Evolutionary conservation across 768 basidiomycete species (phyloP), one percentile per base, ranked within the genome.

Genomic region (Podaxis sp.): DNA sequence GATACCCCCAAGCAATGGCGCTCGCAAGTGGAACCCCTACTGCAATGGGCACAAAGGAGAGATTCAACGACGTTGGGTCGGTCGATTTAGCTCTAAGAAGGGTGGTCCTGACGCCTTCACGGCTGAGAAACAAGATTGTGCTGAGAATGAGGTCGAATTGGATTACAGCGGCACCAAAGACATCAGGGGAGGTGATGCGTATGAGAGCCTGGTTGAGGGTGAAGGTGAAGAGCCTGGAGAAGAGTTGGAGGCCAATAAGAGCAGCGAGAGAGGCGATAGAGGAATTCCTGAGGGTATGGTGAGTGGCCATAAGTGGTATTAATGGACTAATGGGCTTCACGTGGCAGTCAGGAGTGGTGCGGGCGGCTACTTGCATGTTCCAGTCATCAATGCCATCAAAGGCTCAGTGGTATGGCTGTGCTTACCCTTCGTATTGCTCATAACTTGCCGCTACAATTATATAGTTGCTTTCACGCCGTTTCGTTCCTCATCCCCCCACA

Each of bases 61-160:
- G 83, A 82, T 77, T 82, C 66, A 57, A 75, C n/a, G 41, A 54
- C 26, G 50, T 65, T 37, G 44, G 55, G 41, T 52, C 30, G 24
- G 37, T 40, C 40, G 26, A 60, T 65, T 73, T 71, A 60, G 70
- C 80, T n/a, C 95, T 85, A 15, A 97, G 80, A 4, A 97, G 82
- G 5, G 92, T 87, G 71, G 90, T 93, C 44, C 97, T 83, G 7
- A 99, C 84, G 17, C 96, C 96, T 73, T 99, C 97, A n/a, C 97
- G 82, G 37, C 90, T 89, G 7, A 99, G 80, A 73, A 99, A 98
- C 49, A 99, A 80, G 68, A 96, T 91, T 11, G 95, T 95, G 67
- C 89, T 92, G 51, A 92, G 82, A 26, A 99, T 71, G 28, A 98
- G 84, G 72, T 99, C 97, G 74, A 99, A 95, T 69, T 97, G 96